Conservation (phyloP, 495 filamentous ascomycete species). For the Jackrogersella minutella region DNA sequence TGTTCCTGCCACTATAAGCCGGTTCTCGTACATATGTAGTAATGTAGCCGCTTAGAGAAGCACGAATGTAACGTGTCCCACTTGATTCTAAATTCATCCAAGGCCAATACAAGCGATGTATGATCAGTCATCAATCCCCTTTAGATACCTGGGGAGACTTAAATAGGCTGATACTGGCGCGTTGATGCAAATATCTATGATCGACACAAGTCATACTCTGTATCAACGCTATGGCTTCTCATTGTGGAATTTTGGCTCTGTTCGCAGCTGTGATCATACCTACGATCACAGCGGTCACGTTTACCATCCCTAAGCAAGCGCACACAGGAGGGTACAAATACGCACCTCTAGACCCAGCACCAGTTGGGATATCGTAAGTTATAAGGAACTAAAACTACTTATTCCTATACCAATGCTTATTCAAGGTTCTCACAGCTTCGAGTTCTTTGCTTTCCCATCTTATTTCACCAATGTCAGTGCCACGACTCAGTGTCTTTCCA, state of each 20-base stretch:
- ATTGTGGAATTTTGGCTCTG: slow-evolving; percentile 2
- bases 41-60: slow-evolving; percentile 11
- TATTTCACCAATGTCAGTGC: slow-evolving; percentile 64
- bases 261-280: slow-evolving; percentile 24
- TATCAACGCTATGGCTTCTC: slow-evolving; percentile 24
- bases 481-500: slow-evolving; percentile 63
- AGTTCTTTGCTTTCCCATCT: slow-evolving; percentile 68
- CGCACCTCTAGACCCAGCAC: slow-evolving; percentile 55
- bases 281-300: slow-evolving; percentile 40
- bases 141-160: background rate
- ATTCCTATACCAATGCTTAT: background rate
- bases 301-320: slow-evolving; percentile 45
- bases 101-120: slow-evolving; percentile 4
- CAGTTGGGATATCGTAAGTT: slow-evolving; percentile 63
- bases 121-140: slow-evolving; percentile 1
- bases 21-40: background rate
- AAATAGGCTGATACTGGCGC: slow-evolving; percentile 27
- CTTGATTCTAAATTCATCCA: slow-evolving; percentile 14
- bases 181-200: background rate
- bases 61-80: slow-evolving; percentile 18
- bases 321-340: slow-evolving; percentile 45
- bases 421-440: slow-evolving; percentile 48
- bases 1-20: background rate
- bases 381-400: background rate
- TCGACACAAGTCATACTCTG: slow-evolving; percentile 5